phyloP scores from a whole-genome alignment of 2,329 filamentous ascomycete species.

The Fusarium multiceps region DNA sequence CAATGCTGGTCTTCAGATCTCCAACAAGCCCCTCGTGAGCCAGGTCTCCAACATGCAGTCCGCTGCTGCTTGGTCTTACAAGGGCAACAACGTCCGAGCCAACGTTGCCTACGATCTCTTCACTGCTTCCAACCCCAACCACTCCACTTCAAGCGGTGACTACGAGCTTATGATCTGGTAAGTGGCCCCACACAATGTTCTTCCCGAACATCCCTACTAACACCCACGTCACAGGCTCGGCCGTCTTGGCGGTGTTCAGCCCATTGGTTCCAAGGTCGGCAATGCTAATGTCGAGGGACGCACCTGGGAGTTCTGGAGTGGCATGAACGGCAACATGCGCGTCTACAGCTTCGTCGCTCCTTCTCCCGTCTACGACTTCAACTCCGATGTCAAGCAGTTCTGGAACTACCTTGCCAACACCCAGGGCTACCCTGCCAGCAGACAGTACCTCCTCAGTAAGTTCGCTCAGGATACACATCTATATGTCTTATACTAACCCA shows the following conservation, averaged over 20 bases:
- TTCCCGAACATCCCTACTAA: neutral
- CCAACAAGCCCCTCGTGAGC: slow-evolving; percentile 12
- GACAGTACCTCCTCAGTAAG: slow-evolving; percentile 21
- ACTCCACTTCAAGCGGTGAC: slow-evolving; percentile 7
- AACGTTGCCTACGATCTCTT: slow-evolving; percentile 24
- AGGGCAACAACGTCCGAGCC: slow-evolving; percentile 16
- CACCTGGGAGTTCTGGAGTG: slow-evolving; percentile 17
- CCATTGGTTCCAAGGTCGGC: slow-evolving; percentile 10
- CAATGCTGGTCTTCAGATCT: slow-evolving; percentile 12
- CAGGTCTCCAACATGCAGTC: slow-evolving; percentile 23
- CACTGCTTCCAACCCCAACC: slow-evolving; percentile 17
- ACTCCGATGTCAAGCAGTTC: slow-evolving; percentile 26
- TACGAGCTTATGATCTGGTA: slow-evolving; percentile 27
- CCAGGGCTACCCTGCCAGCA: slow-evolving; percentile 11
- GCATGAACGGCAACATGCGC: slow-evolving; percentile 20
- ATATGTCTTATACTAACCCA: neutral
- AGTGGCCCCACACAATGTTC: neutral
- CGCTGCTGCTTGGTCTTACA: slow-evolving; percentile 22
- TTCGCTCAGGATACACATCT: rapidly evolving
- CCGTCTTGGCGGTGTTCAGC: slow-evolving; percentile 6
- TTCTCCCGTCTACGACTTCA: slow-evolving; percentile 12
- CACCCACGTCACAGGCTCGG: neutral
- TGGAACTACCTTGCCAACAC: slow-evolving; percentile 21
- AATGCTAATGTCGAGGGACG: slow-evolving; percentile 12
- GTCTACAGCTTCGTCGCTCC: slow-evolving; percentile 19